These are phyloP conservation scores for Hirschfeldia incana DNA, from an alignment of 345 rosid genomes.

Conservation along the genomic window DNA sequence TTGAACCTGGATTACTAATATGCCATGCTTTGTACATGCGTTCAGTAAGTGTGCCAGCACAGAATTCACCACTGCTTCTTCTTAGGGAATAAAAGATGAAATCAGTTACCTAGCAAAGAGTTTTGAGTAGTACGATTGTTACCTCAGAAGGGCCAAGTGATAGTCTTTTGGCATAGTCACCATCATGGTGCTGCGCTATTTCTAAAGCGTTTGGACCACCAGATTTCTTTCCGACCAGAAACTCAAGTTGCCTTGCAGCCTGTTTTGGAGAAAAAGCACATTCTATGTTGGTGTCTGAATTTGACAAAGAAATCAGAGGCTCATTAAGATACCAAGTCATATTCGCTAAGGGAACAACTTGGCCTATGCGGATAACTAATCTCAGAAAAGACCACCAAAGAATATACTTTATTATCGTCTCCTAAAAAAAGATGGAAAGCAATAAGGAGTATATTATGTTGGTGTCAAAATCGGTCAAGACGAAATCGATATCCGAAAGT, in stretches of 20 bases:
- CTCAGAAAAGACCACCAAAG: too few relatives aligned
- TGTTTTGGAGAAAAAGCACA: constrained; percentile 22
- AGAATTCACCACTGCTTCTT: constrained; percentile 58
- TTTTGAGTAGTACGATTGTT: constrained; percentile 13
- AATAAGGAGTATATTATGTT: too few relatives aligned
- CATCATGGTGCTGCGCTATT: constrained; percentile 86
- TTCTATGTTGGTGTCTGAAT: neutral
- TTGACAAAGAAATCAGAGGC: neutral
- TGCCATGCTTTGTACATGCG: too few relatives aligned
- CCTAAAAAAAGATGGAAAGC: too few relatives aligned
- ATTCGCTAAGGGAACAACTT: constrained; percentile 61
- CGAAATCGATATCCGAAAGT: too few relatives aligned
- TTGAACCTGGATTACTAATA: too few relatives aligned
- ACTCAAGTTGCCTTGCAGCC: constrained; percentile 91
- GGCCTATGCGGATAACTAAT: too few relatives aligned
- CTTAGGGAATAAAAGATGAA: constrained; percentile 37
- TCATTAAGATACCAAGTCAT: constrained; percentile 61
- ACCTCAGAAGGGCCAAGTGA: constrained; percentile 73
- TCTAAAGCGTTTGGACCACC: constrained; percentile 67
- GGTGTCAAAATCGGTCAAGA: too few relatives aligned
- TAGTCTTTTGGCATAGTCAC: constrained; percentile 74
- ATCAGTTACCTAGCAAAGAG: constrained; percentile 1
- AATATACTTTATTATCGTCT: too few relatives aligned
- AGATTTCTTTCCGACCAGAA: constrained; percentile 59
- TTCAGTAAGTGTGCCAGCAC: constrained; percentile 50